Evolutionary conservation across 371 early-diverging fungal species (phyloP).

Genomic region (Lichtheimia hyalospora): DNA sequence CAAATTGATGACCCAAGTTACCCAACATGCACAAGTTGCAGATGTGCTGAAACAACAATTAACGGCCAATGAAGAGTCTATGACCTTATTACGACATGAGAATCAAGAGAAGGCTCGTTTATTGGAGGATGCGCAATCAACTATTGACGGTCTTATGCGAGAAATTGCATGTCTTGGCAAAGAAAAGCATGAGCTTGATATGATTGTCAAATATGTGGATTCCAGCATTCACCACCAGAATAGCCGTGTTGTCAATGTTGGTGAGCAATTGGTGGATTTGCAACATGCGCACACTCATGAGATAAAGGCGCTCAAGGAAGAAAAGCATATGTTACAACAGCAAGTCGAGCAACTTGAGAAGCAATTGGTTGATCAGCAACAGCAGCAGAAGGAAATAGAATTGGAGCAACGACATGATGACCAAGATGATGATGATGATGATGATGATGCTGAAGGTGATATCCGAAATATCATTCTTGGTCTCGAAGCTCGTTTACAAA

Average conservation of each 20-base stretch:
- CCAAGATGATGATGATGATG: no score
- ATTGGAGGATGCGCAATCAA: slow-evolving; percentile 18
- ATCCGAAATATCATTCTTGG: slow-evolving; percentile 6
- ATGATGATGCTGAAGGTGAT: slow-evolving; percentile 3
- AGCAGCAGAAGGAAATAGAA: no score
- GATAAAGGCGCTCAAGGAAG: no score
- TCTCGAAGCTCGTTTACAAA: slow-evolving; percentile 5
- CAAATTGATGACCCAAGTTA: slow-evolving; percentile 12
- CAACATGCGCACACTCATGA: no score
- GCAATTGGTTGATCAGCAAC: no score
- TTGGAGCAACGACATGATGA: no score
- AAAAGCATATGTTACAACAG: no score
- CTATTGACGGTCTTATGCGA: slow-evolving; percentile 26
- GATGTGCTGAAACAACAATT: slow-evolving; percentile 22
- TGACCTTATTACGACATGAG: slow-evolving; percentile 22
- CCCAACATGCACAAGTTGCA: slow-evolving; percentile 20
- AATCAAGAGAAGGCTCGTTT: slow-evolving; percentile 22
- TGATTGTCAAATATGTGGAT: slow-evolving; percentile 14
- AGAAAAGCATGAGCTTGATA: slow-evolving; percentile 33
- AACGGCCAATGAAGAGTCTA: slow-evolving; percentile 18
- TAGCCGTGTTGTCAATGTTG: no score
- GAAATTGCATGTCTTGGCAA: slow-evolving; percentile 28
- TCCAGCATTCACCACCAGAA: no score
- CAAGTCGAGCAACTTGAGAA: no score
- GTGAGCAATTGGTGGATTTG: no score